Percentiles rank a stretch among this genome's conserved stretches.
Conservation (phyloP, 306 rosid genomes). For the Vigna trinervia region DNA sequence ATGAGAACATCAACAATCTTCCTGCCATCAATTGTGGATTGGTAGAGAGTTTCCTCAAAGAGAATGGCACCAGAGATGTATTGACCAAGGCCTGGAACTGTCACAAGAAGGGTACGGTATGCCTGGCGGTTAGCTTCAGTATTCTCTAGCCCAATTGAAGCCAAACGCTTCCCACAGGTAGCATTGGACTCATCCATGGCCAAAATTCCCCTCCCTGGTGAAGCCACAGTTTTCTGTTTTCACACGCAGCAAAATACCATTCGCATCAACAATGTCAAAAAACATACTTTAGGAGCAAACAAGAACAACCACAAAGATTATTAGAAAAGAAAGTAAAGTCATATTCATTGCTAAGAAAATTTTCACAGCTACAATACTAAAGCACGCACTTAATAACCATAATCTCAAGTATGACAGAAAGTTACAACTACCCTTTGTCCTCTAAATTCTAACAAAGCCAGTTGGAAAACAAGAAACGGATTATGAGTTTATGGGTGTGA, state of each 20-base stretch:
- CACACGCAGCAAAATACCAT: conserved; percentile 7
- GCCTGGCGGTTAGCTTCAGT: conserved; percentile 95
- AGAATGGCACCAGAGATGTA: conserved; percentile 91
- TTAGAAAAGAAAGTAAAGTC: not conserved
- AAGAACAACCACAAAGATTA: not conserved
- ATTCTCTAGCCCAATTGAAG: conserved; percentile 93
- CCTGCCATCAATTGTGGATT: conserved; percentile 79
- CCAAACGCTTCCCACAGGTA: conserved; percentile 91
- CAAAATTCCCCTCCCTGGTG: conserved; percentile 93
- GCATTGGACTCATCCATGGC: conserved; percentile 98
- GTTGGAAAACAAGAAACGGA: conserved; percentile 5
- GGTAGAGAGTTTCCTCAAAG: conserved; percentile 96
- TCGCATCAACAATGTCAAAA: conserved; percentile 15
- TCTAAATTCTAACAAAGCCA: conserved; percentile 13
- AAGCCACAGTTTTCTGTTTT: conserved; percentile 76
- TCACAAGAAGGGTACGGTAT: conserved; percentile 79
- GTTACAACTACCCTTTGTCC: not conserved
- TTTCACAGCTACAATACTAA: not conserved
- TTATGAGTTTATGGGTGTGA: not conserved
- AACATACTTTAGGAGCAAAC: not conserved
- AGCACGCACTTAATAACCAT: not conserved
- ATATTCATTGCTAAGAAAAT: not conserved
- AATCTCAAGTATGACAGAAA: not conserved
- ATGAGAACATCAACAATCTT: conserved; percentile 80
- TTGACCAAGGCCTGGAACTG: conserved; percentile 76